phyloP scores from a whole-genome alignment of 768 basidiomycete species.

The Pleurotus salmoneostramineus region DNA sequence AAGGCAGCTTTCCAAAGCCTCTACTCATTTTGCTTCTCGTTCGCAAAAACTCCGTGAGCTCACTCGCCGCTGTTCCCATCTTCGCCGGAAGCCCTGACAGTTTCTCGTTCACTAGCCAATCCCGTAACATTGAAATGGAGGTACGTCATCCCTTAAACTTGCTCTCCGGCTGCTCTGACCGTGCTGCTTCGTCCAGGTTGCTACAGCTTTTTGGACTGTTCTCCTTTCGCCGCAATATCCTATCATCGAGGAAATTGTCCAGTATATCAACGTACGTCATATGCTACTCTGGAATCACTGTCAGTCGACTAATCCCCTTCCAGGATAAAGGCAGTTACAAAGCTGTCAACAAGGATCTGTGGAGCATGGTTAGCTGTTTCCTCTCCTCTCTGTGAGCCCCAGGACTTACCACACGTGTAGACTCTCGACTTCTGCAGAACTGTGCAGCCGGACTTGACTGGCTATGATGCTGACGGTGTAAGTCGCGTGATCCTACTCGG shows the following conservation, averaged over 20 bases:
- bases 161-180: not conserved
- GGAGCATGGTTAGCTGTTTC: constrained; percentile 64
- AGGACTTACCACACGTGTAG: constrained; percentile 28
- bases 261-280: constrained; percentile 57
- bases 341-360: constrained; percentile 80
- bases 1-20: constrained; percentile 57
- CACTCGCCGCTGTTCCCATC: not conserved
- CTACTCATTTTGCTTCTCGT: constrained; percentile 66
- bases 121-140: constrained; percentile 80
- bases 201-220: constrained; percentile 74
- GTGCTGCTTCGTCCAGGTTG: constrained; percentile 40
- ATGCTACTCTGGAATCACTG: not conserved
- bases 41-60: constrained; percentile 71
- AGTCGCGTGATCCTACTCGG: constrained; percentile 16
- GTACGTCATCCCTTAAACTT: constrained; percentile 29
- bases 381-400: not conserved
- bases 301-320: constrained; percentile 17
- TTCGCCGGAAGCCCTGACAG: not conserved
- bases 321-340: constrained; percentile 61
- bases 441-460: constrained; percentile 52
- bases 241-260: constrained; percentile 58
- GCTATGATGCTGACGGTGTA: constrained; percentile 78
- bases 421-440: constrained; percentile 74
- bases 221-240: constrained; percentile 65
- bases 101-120: constrained; percentile 39